phyloP scores from a whole-genome alignment of 306 rosid genomes.

The Astragalus glycyphyllos region DNA sequence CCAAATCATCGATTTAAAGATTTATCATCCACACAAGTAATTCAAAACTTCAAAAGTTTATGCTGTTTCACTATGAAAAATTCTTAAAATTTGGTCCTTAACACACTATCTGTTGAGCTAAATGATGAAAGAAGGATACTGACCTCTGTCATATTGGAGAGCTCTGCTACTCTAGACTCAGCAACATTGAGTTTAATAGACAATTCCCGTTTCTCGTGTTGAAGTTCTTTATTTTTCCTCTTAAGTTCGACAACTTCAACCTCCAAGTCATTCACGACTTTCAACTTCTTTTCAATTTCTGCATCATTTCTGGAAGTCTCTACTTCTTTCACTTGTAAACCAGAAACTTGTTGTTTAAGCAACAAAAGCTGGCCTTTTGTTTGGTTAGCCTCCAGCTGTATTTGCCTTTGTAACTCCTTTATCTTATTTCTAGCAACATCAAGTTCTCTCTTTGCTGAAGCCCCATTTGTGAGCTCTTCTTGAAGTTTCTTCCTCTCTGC shows the following conservation, averaged over 20 bases:
- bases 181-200: conserved; percentile 71
- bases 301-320: conserved; percentile 77
- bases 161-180: conserved; percentile 60
- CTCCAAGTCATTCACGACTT: conserved; percentile 74
- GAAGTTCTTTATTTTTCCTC: conserved; percentile 88
- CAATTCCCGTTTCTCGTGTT: conserved; percentile 82
- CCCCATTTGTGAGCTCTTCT: conserved; percentile 70
- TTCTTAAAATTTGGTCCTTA: neutral
- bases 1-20: conserved; percentile 4
- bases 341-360: conserved; percentile 90
- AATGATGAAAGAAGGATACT: conserved; percentile 39
- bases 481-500: conserved; percentile 86
- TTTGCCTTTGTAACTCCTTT: conserved; percentile 89
- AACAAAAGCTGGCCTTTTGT: conserved; percentile 86
- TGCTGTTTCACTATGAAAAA: neutral
- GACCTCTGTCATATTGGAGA: conserved; percentile 88
- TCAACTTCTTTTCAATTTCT: conserved; percentile 74
- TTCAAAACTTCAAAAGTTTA: conserved; percentile 36
- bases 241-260: conserved; percentile 77
- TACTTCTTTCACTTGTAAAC: conserved; percentile 81
- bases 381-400: conserved; percentile 87
- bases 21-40: neutral
- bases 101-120: neutral
- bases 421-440: conserved; percentile 84
- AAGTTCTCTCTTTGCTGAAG: conserved; percentile 70